These are phyloP conservation scores for Dalbergia cultrata DNA, from an alignment of 306 rosid species.

Conservation along the genomic window DNA sequence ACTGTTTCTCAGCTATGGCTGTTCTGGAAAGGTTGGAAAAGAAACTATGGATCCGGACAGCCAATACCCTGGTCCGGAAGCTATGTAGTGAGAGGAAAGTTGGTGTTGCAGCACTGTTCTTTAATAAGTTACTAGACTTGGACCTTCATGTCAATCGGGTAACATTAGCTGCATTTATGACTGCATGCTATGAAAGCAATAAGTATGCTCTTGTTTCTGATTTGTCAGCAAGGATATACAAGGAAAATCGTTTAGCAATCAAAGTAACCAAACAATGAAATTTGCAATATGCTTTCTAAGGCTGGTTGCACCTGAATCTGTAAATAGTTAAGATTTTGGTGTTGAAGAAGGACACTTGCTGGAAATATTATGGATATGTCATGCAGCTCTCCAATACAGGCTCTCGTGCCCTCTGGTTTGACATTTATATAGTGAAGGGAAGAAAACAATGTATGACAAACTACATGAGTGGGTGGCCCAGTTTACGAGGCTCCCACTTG, in stretches of 20 bases:
- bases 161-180: conserved; percentile 76
- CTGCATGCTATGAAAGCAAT: conserved; percentile 85
- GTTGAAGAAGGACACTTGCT: conserved; percentile 11
- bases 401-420: no score
- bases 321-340: conserved; percentile 19
- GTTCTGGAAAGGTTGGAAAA: conserved; percentile 74
- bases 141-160: conserved; percentile 71
- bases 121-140: conserved; percentile 74
- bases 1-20: conserved; percentile 71
- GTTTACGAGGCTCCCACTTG: no score
- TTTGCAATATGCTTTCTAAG: background rate
- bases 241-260: conserved; percentile 53
- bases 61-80: conserved; percentile 77
- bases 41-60: conserved; percentile 78
- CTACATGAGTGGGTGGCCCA: no score
- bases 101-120: conserved; percentile 86
- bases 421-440: no score
- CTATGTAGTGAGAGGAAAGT: conserved; percentile 83
- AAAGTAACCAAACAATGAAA: conserved; percentile 37
- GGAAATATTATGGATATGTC: no score
- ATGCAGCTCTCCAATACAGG: no score
- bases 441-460: no score
- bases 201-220: conserved; percentile 85
- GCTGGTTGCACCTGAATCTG: conserved; percentile 12
- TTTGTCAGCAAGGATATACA: conserved; percentile 68